A percentile compares a stretch with the other conserved stretches of the same genome.
Conservation (phyloP, 106 monocot genomes). For the Agapanthus africanus region DNA sequence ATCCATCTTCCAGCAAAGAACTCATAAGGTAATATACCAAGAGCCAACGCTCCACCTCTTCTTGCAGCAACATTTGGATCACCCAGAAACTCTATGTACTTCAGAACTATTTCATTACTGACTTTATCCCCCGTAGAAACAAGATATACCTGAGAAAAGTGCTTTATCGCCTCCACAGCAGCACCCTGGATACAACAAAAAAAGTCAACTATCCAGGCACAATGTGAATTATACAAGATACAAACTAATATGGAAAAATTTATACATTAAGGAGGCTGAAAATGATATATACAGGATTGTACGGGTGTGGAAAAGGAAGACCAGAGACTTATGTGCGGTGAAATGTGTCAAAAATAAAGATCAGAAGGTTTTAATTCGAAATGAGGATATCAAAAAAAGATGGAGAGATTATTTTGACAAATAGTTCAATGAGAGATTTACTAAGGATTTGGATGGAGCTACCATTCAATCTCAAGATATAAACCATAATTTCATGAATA, state of each 20-base stretch:
- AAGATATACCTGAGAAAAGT: slow-evolving; percentile 68
- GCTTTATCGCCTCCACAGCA: slow-evolving; percentile 81
- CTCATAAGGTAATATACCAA: slow-evolving; percentile 73
- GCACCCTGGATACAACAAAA: slow-evolving; percentile 40
- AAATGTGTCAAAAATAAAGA: too few relatives aligned
- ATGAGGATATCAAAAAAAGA: too few relatives aligned
- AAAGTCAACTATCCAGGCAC: not conserved
- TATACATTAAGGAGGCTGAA: not conserved
- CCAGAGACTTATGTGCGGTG: too few relatives aligned
- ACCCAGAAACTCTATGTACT: slow-evolving; percentile 66
- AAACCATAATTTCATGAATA: too few relatives aligned
- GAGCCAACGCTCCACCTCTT: slow-evolving; percentile 87
- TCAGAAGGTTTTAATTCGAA: too few relatives aligned
- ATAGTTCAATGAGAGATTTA: too few relatives aligned
- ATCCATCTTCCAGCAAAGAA: slow-evolving; percentile 56
- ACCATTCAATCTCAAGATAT: too few relatives aligned
- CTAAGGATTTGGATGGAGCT: too few relatives aligned
- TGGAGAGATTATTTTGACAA: too few relatives aligned
- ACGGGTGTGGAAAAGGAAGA: too few relatives aligned
- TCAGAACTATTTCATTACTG: slow-evolving; percentile 32
- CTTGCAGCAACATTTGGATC: slow-evolving; percentile 95
- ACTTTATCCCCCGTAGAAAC: slow-evolving; percentile 34
- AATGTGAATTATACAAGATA: not conserved
- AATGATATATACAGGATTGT: too few relatives aligned
- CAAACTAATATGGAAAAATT: not conserved